A percentile compares a stretch with the other conserved stretches of the same genome.
Conservation (phyloP, 169 alveolate genomes). For the Theileria luwenshuni region DNA sequence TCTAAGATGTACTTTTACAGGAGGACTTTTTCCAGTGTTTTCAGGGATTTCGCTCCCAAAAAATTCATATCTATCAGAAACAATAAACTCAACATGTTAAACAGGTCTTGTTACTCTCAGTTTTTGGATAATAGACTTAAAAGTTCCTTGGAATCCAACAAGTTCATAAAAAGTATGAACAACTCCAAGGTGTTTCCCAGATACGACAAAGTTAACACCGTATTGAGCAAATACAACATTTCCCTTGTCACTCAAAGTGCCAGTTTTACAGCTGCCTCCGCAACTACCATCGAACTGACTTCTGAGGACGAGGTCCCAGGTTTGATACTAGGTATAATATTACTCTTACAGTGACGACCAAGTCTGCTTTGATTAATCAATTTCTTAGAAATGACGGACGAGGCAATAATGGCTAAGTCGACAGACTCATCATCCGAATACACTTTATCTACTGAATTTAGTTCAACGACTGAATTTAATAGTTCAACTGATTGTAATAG, state of each 20-base stretch:
- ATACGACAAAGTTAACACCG: neutral
- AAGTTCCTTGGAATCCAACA: constrained; percentile 20
- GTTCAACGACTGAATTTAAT: no score
- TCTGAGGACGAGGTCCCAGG: constrained; percentile 17
- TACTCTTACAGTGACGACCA: no score
- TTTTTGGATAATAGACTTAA: constrained; percentile 1
- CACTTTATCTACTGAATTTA: no score
- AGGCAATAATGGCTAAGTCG: constrained; percentile 16
- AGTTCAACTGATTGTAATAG: no score
- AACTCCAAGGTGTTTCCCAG: neutral
- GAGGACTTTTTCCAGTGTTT: neutral
- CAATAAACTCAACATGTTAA: neutral
- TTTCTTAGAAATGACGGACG: constrained; percentile 15
- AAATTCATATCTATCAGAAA: neutral
- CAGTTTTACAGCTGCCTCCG: neutral
- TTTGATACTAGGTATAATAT: neutral
- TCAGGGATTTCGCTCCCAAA: constrained; percentile 4
- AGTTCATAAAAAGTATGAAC: neutral
- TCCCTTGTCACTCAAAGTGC: neutral
- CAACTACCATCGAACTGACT: neutral
- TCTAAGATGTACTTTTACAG: neutral
- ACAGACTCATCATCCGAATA: neutral
- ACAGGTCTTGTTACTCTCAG: constrained; percentile 6
- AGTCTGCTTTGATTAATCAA: neutral
- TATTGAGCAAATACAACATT: neutral